Evolutionary conservation across 2,329 filamentous ascomycete genomes (phyloP).

Genomic region (Apiospora hydei): DNA sequence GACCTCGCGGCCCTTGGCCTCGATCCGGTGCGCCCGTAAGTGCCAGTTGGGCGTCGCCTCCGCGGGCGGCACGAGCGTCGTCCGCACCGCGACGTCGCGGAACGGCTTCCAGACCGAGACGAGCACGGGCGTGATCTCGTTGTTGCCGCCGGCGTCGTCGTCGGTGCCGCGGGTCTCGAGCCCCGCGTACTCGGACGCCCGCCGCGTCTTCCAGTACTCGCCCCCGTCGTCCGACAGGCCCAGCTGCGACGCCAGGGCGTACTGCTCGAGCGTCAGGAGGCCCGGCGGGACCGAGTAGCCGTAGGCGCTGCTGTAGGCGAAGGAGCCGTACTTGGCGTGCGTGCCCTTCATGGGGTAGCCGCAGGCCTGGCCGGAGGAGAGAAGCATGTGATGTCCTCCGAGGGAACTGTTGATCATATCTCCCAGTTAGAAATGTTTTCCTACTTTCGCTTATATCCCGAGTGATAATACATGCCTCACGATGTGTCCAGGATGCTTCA

Average conservation of each 20-base stretch:
- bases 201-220: conserved; percentile 80
- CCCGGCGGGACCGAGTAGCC: conserved; percentile 81
- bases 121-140: conserved; percentile 57
- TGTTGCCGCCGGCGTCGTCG: conserved; percentile 43
- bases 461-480: conserved; percentile 51
- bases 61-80: conserved; percentile 69
- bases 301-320: conserved; percentile 79
- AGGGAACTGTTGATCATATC: conserved; percentile 55
- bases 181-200: conserved; percentile 68
- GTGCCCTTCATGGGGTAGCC: conserved; percentile 83
- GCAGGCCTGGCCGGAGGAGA: conserved; percentile 81
- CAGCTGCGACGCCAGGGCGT: conserved; percentile 77
- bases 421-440: neutral
- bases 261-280: conserved; percentile 77
- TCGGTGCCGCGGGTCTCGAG: conserved; percentile 63
- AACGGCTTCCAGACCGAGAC: conserved; percentile 76
- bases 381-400: conserved; percentile 78
- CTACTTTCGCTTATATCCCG: neutral
- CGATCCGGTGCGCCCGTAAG: conserved; percentile 68
- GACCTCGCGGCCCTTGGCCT: conserved; percentile 62
- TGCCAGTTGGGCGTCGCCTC: conserved; percentile 72
- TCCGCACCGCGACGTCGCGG: conserved; percentile 70
- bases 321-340: conserved; percentile 82
- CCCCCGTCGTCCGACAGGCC: conserved; percentile 80
- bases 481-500: conserved; percentile 77